Conservation (phyloP, 2,329 filamentous ascomycete species). For the Verticillium alfalfae region DNA sequence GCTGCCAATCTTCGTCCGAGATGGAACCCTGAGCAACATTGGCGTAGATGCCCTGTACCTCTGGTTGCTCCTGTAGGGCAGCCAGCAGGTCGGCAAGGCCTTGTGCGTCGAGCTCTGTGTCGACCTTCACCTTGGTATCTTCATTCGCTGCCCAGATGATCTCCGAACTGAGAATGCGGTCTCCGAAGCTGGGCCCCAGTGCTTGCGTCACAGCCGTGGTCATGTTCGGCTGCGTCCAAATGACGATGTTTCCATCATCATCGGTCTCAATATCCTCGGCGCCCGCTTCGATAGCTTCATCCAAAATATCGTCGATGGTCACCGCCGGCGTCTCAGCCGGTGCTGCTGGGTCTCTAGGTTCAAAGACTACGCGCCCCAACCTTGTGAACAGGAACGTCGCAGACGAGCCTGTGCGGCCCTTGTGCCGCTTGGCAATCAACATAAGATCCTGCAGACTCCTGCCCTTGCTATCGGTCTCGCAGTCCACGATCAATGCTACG, state of each 20-base stretch:
- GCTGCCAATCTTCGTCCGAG: conserved; percentile 48
- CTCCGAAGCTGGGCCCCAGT: conserved; percentile 40
- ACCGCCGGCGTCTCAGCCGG: conserved; percentile 13
- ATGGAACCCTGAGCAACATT: conserved; percentile 55
- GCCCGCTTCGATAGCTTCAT: conserved; percentile 79
- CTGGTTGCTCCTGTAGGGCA: conserved; percentile 59
- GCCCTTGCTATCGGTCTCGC: conserved; percentile 76
- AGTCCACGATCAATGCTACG: conserved; percentile 76
- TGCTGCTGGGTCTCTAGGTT: conserved; percentile 33
- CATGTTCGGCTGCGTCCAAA: conserved; percentile 13
- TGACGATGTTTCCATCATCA: conserved; percentile 10
- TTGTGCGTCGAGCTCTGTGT: conserved; percentile 48
- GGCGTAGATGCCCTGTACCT: conserved; percentile 74
- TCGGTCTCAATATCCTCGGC: conserved; percentile 61
- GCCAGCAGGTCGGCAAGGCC: conserved; percentile 56
- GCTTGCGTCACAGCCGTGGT: conserved; percentile 7
- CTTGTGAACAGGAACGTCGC: conserved; percentile 75
- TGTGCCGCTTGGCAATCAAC: conserved; percentile 62
- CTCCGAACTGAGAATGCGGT: conserved; percentile 68
- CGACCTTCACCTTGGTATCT: conserved; percentile 65
- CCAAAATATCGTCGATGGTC: conserved; percentile 69
- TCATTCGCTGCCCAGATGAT: conserved; percentile 82
- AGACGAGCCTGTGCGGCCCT: conserved; percentile 67
- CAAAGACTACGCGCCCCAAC: conserved; percentile 69
- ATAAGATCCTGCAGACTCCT: conserved; percentile 71